A percentile compares a stretch with the other conserved stretches of the same genome.
phyloP scores from a whole-genome alignment of 345 rosid genomes.

The Citrus inodora region DNA sequence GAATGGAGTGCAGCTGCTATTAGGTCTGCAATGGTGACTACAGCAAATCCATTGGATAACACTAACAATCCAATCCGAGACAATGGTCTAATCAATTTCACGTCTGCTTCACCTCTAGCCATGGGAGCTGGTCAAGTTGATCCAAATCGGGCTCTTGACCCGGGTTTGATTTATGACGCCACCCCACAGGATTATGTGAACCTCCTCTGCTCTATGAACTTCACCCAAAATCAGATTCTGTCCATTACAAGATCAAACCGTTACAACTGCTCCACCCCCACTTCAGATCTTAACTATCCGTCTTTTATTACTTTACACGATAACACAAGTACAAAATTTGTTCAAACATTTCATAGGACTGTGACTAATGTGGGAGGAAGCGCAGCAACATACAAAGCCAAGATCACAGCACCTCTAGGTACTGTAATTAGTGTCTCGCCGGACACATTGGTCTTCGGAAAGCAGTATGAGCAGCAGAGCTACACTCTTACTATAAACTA shows the following conservation, averaged over 20 bases:
- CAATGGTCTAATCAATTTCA: neutral
- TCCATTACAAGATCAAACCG: constrained; percentile 34
- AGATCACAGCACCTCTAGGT: constrained; percentile 20
- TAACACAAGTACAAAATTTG: neutral
- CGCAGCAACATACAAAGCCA: constrained; percentile 26
- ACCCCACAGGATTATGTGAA: constrained; percentile 38
- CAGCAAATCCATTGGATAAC: constrained; percentile 39
- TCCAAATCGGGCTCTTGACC: constrained; percentile 43
- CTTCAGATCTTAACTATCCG: constrained; percentile 42
- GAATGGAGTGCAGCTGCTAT: constrained; percentile 57
- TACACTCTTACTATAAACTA: constrained; percentile 19
- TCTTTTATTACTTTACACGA: constrained; percentile 34
- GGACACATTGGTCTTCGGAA: constrained; percentile 17
- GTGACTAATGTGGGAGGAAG: constrained; percentile 40
- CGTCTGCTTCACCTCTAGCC: constrained; percentile 36
- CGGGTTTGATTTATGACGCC: constrained; percentile 46
- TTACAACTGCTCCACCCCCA: constrained; percentile 25
- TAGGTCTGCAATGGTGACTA: constrained; percentile 53
- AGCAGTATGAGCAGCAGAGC: constrained; percentile 24
- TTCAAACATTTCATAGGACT: constrained; percentile 22
- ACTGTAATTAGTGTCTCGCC: constrained; percentile 26
- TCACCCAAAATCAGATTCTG: constrained; percentile 32
- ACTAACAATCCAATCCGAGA: constrained; percentile 30
- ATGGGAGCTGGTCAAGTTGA: constrained; percentile 42
- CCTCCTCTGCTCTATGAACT: constrained; percentile 39